Evolutionary conservation across 2,329 filamentous ascomycete species (phyloP), one percentile per base, ranked within the genome.

Genomic region (Fusarium protoensiforme): DNA sequence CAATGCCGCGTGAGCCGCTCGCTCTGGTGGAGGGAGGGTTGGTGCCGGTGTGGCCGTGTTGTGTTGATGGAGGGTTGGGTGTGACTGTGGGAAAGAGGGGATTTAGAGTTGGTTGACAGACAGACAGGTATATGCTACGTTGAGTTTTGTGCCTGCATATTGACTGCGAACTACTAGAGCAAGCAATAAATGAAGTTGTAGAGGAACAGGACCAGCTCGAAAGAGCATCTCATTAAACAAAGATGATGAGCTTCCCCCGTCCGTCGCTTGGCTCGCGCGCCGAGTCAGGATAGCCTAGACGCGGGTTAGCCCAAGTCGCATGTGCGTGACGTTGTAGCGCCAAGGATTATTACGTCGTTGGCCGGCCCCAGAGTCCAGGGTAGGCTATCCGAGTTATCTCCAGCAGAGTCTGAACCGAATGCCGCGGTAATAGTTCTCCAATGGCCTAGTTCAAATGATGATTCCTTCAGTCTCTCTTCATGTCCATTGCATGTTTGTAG

Each of bases 161-260:
- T 36, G 64, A 57, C 63, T 67, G 70, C 71, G 38, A 41, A 20
- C n/a, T 20, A 20, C 6, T 43, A 43, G 7, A 43, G 7, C n/a
- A 22, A n/a, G 16, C 7, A 38, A 38, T 16, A 6, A 6, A n/a
- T 20, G 5, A 4, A 20, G 39, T 24, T 43, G 41, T 29, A 31
- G 46, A 31, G 24, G 16, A 31, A 48, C 29, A 48, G 16, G 43
- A 11, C 41, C 43, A 29, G 16, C 22, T 48, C 22, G 10, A 22
- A 43, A 13, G 20, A 24, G 20, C 39, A 24, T 43, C 38, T 41
- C 39, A 48, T 48, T 51, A 31, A 51, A 51, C 46, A 51, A 18
- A 51, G 46, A 46, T 46, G 16, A 51, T 51, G 46, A 29, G 10
- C 46, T 51, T 51, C 46, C 46, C 43, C n/a, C n/a, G n/a, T n/a